Evolutionary conservation across 495 filamentous ascomycete species (phyloP).

Genomic region (Astrothelium subdiscretum): DNA sequence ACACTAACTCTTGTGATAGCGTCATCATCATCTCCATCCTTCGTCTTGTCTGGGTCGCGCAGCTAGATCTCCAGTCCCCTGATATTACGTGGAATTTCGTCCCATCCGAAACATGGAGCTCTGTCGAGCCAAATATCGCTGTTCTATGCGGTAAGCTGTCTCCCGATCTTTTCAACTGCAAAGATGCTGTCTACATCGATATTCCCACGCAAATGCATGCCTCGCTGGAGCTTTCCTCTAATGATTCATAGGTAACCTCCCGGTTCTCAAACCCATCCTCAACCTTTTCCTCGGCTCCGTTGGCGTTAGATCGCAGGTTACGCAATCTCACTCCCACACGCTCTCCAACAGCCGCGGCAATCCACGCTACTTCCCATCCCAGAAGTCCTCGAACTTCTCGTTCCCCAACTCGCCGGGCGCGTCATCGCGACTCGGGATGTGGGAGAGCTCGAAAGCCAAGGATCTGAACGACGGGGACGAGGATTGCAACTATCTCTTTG

Average conservation of each 20-base stretch:
- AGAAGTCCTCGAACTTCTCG: background rate
- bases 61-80: background rate
- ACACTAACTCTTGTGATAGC: background rate
- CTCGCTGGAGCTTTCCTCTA: background rate
- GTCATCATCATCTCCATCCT: constrained; percentile 1
- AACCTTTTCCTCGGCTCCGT: background rate
- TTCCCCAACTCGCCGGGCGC: background rate
- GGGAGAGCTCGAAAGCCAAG: background rate
- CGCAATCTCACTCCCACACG: background rate
- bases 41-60: background rate
- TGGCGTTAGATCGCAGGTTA: background rate
- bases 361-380: background rate
- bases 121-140: background rate
- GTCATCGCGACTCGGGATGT: background rate
- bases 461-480: background rate
- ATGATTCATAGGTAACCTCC: background rate
- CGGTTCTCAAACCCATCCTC: background rate
- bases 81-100: constrained; percentile 1
- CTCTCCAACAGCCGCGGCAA: background rate
- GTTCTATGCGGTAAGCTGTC: background rate
- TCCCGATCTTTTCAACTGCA: background rate
- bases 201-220: background rate
- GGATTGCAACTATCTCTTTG: background rate
- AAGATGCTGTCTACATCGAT: background rate
- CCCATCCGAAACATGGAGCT: background rate